phyloP scores from a whole-genome alignment of 768 basidiomycete genomes.

The Russula brevipes region DNA sequence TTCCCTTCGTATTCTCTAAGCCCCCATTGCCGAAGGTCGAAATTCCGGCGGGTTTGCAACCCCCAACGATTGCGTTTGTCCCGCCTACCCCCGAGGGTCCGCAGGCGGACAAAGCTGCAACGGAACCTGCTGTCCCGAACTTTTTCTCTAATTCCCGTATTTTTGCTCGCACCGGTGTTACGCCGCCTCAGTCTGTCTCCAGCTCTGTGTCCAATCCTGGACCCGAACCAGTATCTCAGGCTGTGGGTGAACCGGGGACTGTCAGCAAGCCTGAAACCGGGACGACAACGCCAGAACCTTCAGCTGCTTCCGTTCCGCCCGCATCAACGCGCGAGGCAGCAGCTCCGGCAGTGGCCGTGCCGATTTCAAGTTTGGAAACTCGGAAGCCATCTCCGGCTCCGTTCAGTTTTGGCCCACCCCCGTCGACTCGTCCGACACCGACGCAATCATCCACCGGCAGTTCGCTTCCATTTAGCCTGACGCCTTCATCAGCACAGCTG shows the following conservation, averaged over 20 bases:
- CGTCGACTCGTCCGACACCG: background rate
- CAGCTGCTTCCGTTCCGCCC: background rate
- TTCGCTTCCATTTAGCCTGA: slow-evolving; percentile 19
- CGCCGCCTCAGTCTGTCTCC: slow-evolving; percentile 27
- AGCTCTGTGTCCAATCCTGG: background rate
- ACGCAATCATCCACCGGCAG: background rate
- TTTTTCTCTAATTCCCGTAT: slow-evolving; percentile 56
- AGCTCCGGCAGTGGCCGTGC: background rate
- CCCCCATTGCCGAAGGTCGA: slow-evolving; percentile 23
- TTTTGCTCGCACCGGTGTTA: slow-evolving; percentile 31
- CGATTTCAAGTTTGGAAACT: background rate
- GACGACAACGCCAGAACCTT: background rate
- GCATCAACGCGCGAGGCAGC: background rate
- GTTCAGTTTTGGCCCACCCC: slow-evolving; percentile 6
- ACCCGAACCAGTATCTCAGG: background rate
- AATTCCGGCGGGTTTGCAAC: slow-evolving; percentile 25
- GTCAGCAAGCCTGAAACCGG: background rate
- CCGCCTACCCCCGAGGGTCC: slow-evolving; percentile 30
- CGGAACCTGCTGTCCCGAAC: slow-evolving; percentile 44
- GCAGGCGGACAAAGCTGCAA: slow-evolving; percentile 7
- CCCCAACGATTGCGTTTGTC: slow-evolving; percentile 30
- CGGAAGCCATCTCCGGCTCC: background rate
- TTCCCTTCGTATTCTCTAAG: slow-evolving; percentile 24
- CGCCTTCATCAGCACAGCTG: slow-evolving; percentile 5
- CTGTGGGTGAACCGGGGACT: background rate